Conservation (phyloP, 768 basidiomycete genomes). For the Rubroboletus satanas region DNA sequence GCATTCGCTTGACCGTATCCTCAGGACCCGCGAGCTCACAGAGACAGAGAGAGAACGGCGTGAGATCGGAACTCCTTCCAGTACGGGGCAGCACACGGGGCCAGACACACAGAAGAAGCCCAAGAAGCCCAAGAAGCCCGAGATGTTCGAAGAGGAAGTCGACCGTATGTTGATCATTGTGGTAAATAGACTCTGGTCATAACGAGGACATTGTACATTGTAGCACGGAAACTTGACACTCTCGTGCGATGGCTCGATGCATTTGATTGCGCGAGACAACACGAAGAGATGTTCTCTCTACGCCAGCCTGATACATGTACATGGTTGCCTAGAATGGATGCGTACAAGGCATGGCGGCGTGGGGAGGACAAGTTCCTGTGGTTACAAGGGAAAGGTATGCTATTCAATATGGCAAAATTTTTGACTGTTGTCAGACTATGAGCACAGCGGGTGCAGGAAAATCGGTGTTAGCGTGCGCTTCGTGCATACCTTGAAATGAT, state of each 20-base stretch:
- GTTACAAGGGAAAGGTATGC: background rate
- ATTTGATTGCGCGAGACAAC: background rate
- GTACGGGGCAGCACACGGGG: background rate
- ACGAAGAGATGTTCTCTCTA: background rate
- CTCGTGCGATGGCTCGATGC: background rate
- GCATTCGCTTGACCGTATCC: background rate
- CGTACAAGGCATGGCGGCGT: background rate
- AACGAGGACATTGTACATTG: background rate
- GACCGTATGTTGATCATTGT: background rate
- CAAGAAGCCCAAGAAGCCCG: background rate
- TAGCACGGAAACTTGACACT: background rate
- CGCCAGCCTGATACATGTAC: background rate
- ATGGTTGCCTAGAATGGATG: background rate
- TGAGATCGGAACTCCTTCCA: background rate
- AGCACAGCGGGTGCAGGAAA: background rate
- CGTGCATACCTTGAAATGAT: background rate
- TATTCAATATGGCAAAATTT: background rate
- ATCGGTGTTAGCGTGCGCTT: background rate
- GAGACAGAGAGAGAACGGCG: background rate
- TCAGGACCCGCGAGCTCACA: background rate
- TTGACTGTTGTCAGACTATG: background rate
- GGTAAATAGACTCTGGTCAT: background rate
- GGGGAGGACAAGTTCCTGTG: background rate
- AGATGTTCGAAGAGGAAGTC: background rate
- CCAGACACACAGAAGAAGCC: background rate